Base-by-base conservation (phyloP, 192 early-diverging fungal species). In the Gonapodya sp. region DNA sequence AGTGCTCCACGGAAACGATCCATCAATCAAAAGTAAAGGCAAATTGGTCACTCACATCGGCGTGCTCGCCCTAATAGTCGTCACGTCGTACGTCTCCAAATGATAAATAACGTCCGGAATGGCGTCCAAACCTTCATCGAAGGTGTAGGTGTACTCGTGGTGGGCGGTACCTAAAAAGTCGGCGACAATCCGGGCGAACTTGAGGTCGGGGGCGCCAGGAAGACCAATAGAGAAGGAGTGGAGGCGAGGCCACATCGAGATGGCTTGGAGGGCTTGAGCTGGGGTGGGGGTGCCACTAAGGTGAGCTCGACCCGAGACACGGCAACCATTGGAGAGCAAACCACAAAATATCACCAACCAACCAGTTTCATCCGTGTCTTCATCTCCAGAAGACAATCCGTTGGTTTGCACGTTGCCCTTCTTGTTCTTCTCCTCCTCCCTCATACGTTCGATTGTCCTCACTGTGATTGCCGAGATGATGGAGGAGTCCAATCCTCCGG, bases 191-290 rank as follows among this genome's bases (percentile, higher is more conserved):
- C 92, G 90, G 35, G 96, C 97, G 30, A 96, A 96, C 2, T 89
- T 83, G 83, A 99, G 87, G 88, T 99, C 97, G 18, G 97, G 97
- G 2, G 97, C 94, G 24, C 94, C 94, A 1, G 93, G 92, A 34
- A 99, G 89, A 37, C 97, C 97, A 79, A 99, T 91, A 31, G 97
- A 98, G 88, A 99, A 99, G 36, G 97, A 99, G 87, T 99, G 96
- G 79, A 98, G 90, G 64, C 91, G 87, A n/a, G 96, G 96, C 92
- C 94, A 97, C 82, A 88, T 32, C 30, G 18, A 18, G 2, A 77
- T 77, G 75, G 75, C 75, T 32, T 34, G 75, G 75, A 77, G 34
- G 2, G 75, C 75, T 8, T 77, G 18, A 33, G 75, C 75, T 77
- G 75, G 75, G 34, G 34, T n/a, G 46, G 24, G 24, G 46, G 24